Percentiles rank a stretch among this genome's conserved stretches.
Conservation (phyloP, 2,329 filamentous ascomycete genomes). For the Aspergillus fumigatus region DNA sequence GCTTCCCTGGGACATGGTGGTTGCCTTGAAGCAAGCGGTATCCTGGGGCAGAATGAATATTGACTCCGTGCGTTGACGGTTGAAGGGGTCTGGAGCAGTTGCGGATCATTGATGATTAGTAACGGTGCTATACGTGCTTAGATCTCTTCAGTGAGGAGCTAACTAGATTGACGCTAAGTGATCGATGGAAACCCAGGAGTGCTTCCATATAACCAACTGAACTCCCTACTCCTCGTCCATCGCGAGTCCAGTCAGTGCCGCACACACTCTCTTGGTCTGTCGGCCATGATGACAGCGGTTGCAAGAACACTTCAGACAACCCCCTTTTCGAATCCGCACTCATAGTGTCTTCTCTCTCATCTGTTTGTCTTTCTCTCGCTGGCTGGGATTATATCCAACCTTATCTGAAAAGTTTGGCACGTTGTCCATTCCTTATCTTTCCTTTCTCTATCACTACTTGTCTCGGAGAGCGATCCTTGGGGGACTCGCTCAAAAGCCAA, state of each 20-base stretch:
- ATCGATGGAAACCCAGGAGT: neutral
- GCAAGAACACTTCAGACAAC: slow-evolving; percentile 19
- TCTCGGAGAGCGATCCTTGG: neutral
- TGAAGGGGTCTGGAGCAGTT: neutral
- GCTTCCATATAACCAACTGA: neutral
- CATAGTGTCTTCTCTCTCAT: slow-evolving; percentile 5
- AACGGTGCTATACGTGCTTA: neutral
- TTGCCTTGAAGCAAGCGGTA: slow-evolving; percentile 4
- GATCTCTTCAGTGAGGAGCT: neutral
- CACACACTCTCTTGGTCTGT: slow-evolving; percentile 8
- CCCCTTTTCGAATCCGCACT: slow-evolving; percentile 12
- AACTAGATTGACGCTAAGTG: neutral
- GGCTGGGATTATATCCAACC: neutral
- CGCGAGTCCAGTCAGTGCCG: slow-evolving; percentile 5
- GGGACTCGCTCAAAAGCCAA: slow-evolving; percentile 3
- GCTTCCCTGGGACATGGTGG: neutral
- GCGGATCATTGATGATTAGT: neutral
- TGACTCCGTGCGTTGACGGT: neutral
- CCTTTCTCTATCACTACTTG: slow-evolving; percentile 3
- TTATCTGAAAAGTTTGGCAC: neutral
- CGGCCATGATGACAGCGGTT: slow-evolving; percentile 28
- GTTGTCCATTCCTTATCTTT: neutral
- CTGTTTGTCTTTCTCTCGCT: neutral
- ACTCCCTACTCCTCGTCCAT: neutral
- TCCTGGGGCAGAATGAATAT: slow-evolving; percentile 4